Evolutionary conservation across 441 rosid genomes (phyloP).

Genomic region (Flueggea neowawraea): DNA sequence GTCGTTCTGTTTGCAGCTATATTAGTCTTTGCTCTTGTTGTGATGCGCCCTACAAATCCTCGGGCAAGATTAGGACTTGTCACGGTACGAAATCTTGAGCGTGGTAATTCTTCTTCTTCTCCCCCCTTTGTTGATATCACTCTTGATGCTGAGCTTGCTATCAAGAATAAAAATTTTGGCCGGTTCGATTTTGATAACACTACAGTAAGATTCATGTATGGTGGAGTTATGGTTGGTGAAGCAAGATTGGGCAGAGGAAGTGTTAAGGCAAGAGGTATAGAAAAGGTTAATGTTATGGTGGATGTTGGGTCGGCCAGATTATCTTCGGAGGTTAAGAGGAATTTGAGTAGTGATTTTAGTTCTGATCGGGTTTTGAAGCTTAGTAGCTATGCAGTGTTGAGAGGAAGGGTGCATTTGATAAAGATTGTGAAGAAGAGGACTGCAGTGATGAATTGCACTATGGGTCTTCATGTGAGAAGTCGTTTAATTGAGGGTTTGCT

Average conservation of each 20-base stretch:
- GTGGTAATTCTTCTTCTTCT: constrained; percentile 13
- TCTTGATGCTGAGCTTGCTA: constrained; percentile 26
- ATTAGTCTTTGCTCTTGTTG: constrained; percentile 24
- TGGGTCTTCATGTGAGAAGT: constrained; percentile 35
- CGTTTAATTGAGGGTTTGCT: constrained; percentile 26
- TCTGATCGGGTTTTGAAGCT: constrained; percentile 39
- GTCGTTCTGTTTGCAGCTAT: constrained; percentile 27
- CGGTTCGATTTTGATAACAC: constrained; percentile 33
- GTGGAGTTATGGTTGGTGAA: constrained; percentile 33
- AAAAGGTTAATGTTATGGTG: constrained; percentile 28
- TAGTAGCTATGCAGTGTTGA: constrained; percentile 32
- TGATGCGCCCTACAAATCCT: constrained; percentile 34
- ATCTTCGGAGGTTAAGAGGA: background rate
- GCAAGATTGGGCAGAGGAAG: constrained; percentile 23
- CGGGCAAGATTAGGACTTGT: background rate
- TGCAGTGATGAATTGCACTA: constrained; percentile 38
- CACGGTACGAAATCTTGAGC: constrained; percentile 14
- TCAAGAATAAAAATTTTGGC: constrained; percentile 57
- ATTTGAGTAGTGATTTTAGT: constrained; percentile 27
- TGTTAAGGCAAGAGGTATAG: constrained; percentile 34
- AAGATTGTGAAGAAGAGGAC: constrained; percentile 25
- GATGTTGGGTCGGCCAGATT: constrained; percentile 24
- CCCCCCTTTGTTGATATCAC: constrained; percentile 37
- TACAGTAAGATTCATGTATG: constrained; percentile 29
- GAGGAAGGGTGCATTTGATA: constrained; percentile 40